Percentiles rank a stretch among this genome's conserved stretches.
phyloP scores from a whole-genome alignment of 495 filamentous ascomycete species.

The Hyaloscypha bicolor region DNA sequence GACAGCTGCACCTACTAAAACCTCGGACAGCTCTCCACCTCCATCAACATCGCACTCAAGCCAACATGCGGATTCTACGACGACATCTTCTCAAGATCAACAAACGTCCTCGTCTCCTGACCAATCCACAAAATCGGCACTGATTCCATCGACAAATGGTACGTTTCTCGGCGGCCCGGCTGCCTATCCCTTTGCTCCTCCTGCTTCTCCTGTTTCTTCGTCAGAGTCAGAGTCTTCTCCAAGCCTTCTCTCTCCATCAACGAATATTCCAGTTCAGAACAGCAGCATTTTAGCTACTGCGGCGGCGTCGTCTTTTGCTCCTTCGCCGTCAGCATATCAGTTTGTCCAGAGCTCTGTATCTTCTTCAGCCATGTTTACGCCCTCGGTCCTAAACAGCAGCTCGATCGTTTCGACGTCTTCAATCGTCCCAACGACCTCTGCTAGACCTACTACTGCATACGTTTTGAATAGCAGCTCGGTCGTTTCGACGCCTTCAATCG shows the following conservation, averaged over 20 bases:
- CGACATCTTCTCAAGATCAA: not conserved
- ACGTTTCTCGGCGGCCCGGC: conserved; percentile 15
- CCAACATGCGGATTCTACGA: not conserved
- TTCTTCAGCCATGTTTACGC: not conserved
- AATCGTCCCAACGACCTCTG: not conserved
- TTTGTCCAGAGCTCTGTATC: conserved; percentile 3
- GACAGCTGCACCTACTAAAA: not conserved
- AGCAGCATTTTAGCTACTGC: not conserved
- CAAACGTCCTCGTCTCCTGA: conserved; percentile 6
- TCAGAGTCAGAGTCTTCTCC: not conserved
- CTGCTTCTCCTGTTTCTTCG: conserved; percentile 1
- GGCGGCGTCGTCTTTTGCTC: conserved; percentile 8
- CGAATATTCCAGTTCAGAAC: not conserved
- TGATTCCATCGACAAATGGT: conserved; percentile 12
- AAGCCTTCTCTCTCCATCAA: not conserved
- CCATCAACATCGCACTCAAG: not conserved
- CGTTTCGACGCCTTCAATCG: not conserved
- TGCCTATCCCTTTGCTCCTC: conserved; percentile 21
- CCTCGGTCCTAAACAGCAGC: not conserved
- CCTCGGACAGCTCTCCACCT: not conserved
- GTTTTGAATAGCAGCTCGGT: not conserved
- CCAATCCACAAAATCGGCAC: not conserved
- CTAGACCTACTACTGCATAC: not conserved
- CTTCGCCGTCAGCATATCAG: conserved; percentile 7
- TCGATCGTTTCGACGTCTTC: conserved; percentile 1